phyloP scores from a whole-genome alignment of 139 green algal species.

The Chlorella ohadii region DNA sequence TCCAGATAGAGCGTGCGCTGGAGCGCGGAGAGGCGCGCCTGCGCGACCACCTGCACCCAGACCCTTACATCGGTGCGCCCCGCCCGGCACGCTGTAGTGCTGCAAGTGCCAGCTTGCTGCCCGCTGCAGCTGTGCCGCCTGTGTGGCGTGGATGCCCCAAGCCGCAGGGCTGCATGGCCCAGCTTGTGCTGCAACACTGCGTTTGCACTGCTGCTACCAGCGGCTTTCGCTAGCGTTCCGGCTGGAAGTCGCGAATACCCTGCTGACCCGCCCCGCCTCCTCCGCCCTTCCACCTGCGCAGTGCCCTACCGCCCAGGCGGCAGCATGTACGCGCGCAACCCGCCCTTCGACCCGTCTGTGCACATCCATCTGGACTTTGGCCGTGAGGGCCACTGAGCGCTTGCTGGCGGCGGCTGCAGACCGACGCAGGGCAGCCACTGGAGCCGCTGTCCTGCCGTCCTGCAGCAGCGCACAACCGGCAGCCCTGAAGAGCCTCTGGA shows the following conservation, averaged over 20 bases:
- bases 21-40: slow-evolving; percentile 46
- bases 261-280: neutral
- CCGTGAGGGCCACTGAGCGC: slow-evolving; percentile 29
- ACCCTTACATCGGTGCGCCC: slow-evolving; percentile 63
- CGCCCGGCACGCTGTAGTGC: neutral
- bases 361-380: slow-evolving; percentile 46
- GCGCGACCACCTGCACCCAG: slow-evolving; percentile 51
- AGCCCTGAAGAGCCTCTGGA: too few relatives aligned
- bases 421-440: too few relatives aligned
- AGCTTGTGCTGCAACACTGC: neutral
- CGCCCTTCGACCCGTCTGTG: slow-evolving; percentile 42
- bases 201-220: neutral
- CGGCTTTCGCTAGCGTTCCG: neutral
- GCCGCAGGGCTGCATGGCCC: too few relatives aligned
- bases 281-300: neutral
- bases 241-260: too few relatives aligned
- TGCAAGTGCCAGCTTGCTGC: neutral
- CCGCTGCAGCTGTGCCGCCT: neutral
- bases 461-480: too few relatives aligned
- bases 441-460: too few relatives aligned
- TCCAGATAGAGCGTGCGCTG: slow-evolving; percentile 45
- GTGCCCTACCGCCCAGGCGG: slow-evolving; percentile 68
- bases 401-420: neutral
- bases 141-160: too few relatives aligned
- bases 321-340: slow-evolving; percentile 63